Percentiles rank a stretch among this genome's conserved stretches.
These are phyloP conservation scores for Pistacia atlantica DNA, from an alignment of 345 rosid species.

Conservation along the genomic window DNA sequence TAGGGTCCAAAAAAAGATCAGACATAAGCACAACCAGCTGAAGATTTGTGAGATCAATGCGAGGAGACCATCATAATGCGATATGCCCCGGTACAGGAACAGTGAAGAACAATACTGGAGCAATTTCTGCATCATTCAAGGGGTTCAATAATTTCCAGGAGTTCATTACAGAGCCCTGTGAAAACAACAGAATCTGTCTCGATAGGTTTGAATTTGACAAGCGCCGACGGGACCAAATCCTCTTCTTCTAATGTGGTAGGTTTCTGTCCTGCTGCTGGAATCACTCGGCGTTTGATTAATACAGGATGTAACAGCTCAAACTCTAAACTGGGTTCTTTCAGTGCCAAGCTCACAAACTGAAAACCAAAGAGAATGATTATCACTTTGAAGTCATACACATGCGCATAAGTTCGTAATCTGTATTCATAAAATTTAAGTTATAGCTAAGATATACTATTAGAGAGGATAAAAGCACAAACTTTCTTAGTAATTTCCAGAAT, in stretches of 20 bases:
- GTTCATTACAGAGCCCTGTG: conserved; percentile 78
- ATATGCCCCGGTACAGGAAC: background rate
- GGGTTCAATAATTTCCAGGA: conserved; percentile 60
- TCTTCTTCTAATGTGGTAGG: conserved; percentile 69
- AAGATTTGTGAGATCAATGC: background rate
- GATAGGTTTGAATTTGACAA: conserved; percentile 70
- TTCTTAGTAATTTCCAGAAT: background rate
- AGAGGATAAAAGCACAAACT: background rate
- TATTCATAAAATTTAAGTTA: background rate
- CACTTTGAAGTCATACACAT: background rate
- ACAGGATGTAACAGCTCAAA: conserved; percentile 78
- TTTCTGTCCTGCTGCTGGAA: conserved; percentile 60
- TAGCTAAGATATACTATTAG: background rate
- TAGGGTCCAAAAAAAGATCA: background rate
- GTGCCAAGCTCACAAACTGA: conserved; percentile 82
- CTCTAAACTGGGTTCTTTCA: conserved; percentile 84
- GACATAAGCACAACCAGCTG: background rate
- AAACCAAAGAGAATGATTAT: conserved; percentile 2
- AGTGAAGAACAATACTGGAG: background rate
- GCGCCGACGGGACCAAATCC: conserved; percentile 87
- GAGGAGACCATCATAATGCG: background rate
- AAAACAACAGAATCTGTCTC: conserved; percentile 68
- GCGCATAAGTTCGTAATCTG: background rate
- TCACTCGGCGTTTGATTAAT: conserved; percentile 60
- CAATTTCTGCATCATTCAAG: conserved; percentile 26